These are phyloP conservation scores for Aurinia saxatilis DNA, from an alignment of 345 rosid genomes.

Conservation along the genomic window DNA sequence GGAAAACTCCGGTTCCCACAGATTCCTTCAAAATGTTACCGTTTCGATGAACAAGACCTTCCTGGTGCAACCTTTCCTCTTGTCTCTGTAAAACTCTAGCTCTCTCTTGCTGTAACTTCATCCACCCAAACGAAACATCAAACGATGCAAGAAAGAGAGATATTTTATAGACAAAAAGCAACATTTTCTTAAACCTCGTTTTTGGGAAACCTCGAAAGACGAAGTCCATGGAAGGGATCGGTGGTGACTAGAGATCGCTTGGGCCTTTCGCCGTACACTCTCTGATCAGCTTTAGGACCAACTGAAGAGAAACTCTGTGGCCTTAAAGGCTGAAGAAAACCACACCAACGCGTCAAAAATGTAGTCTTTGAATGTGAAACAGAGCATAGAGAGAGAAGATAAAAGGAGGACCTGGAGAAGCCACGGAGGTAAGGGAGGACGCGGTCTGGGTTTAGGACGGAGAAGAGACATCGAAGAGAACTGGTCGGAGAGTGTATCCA, in stretches of 20 bases:
- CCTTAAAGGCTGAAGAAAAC: not conserved
- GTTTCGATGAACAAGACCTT: slow-evolving; percentile 2
- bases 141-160: not conserved
- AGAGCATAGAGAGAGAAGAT: not conserved
- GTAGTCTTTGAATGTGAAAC: not conserved
- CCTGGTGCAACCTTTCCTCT: not conserved
- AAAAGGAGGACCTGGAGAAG: not conserved
- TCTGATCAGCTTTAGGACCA: not conserved
- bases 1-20: slow-evolving; percentile 19
- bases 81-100: not conserved
- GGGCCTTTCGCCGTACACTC: not conserved
- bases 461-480: slow-evolving; percentile 1
- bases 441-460: not conserved
- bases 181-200: not conserved
- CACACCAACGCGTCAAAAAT: not conserved
- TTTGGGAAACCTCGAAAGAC: not conserved
- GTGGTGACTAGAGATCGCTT: not conserved
- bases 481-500: slow-evolving; percentile 4
- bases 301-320: not conserved
- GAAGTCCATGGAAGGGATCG: not conserved
- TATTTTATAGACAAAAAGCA: not conserved
- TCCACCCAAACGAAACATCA: not conserved
- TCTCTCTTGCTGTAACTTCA: not conserved
- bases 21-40: slow-evolving; percentile 1
- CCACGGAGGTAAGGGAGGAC: not conserved